These are phyloP conservation scores for Dactylonectria macrodidyma DNA, from an alignment of 2,329 filamentous ascomycete species.

Conservation along the genomic window DNA sequence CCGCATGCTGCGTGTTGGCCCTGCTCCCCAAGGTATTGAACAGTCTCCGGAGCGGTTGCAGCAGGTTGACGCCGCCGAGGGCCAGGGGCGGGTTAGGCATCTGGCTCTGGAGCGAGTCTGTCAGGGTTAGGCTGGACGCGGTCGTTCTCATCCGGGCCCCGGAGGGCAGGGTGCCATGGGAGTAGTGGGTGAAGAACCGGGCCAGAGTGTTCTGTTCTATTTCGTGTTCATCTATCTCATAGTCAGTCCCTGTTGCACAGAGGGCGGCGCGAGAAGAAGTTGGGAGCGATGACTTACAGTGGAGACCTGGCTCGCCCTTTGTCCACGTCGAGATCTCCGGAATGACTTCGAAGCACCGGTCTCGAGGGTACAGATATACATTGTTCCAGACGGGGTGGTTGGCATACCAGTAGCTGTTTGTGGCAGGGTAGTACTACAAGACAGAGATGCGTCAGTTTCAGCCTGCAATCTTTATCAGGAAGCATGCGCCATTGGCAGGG, in stretches of 20 bases:
- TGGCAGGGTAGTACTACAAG: constrained; percentile 24
- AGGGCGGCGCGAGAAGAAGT: not conserved
- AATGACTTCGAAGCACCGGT: constrained; percentile 20
- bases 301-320: constrained; percentile 10
- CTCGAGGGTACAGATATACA: constrained; percentile 20
- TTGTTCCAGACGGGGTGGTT: constrained; percentile 28
- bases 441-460: not conserved
- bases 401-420: constrained; percentile 21
- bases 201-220: constrained; percentile 26
- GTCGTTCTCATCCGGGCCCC: constrained; percentile 21
- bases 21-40: constrained; percentile 27
- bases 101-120: constrained; percentile 15
- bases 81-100: constrained; percentile 20
- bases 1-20: constrained; percentile 14
- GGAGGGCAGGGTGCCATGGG: constrained; percentile 21
- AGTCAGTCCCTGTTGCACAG: constrained; percentile 5
- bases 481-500: not conserved
- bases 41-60: constrained; percentile 18
- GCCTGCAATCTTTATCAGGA: not conserved
- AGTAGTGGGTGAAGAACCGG: constrained; percentile 26
- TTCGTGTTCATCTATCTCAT: constrained; percentile 20
- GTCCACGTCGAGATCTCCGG: constrained; percentile 10
- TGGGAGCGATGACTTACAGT: constrained; percentile 22
- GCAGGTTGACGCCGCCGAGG: constrained; percentile 16
- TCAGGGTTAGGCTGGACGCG: constrained; percentile 13